Percentiles rank a stretch among this genome's conserved stretches.
phyloP scores from a whole-genome alignment of 1,284 basidiomycete genomes.

The Tausonia pullulans region DNA sequence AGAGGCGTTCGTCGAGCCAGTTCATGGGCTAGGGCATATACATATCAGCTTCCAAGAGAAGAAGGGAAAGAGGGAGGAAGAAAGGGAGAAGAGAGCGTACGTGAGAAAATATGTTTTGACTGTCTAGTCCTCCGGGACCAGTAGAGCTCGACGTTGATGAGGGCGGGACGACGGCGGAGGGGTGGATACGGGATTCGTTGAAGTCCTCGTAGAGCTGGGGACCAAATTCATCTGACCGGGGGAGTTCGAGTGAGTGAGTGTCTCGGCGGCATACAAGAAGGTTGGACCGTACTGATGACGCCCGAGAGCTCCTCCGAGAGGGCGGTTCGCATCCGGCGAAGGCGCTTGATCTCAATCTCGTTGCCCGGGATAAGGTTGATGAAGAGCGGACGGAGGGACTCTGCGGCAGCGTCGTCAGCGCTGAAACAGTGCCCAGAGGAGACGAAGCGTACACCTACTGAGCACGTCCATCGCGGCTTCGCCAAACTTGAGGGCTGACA shows the following conservation, averaged over 20 bases:
- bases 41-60: constrained; percentile 1
- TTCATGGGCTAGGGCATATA: constrained; percentile 54
- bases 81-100: constrained; percentile 51
- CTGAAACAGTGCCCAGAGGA: constrained; percentile 39
- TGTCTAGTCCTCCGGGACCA: constrained; percentile 60
- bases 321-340: constrained; percentile 66
- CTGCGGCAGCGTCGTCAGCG: too few species aligned
- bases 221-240: constrained; percentile 44
- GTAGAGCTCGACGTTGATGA: constrained; percentile 52
- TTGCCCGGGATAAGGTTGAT: constrained; percentile 86
- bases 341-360: constrained; percentile 65
- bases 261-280: neutral
- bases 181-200: constrained; percentile 61
- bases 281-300: constrained; percentile 48
- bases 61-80: constrained; percentile 4
- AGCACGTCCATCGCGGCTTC: constrained; percentile 98
- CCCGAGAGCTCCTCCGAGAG: constrained; percentile 79
- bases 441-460: constrained; percentile 42
- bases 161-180: constrained; percentile 69
- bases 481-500: constrained; percentile 92
- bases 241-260: neutral
- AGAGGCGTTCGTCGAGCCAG: constrained; percentile 85
- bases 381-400: constrained; percentile 78
- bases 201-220: constrained; percentile 83
- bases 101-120: constrained; percentile 37